These are phyloP conservation scores for Magnolia officinalis DNA, from an alignment of 164 flowering plant genomes.

Conservation along the genomic window DNA sequence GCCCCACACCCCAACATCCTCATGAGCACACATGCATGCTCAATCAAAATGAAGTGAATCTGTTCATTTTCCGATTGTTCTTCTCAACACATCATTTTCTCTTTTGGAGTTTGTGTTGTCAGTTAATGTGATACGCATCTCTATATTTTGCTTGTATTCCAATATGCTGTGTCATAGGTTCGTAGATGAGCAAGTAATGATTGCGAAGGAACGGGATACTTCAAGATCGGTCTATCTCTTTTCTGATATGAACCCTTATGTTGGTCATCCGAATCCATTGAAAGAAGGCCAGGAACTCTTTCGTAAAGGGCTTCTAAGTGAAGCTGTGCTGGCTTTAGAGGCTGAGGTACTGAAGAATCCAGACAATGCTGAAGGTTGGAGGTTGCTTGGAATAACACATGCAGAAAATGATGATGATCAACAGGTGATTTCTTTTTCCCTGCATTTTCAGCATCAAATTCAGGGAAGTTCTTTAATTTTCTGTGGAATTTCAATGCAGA, in stretches of 20 bases:
- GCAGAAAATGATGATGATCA: slow-evolving; percentile 99
- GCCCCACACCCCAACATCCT: too few relatives aligned
- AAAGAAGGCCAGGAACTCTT: slow-evolving; percentile 97
- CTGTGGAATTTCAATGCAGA: neutral
- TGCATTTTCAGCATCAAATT: neutral
- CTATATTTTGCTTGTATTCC: neutral
- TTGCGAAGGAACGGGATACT: slow-evolving; percentile 46
- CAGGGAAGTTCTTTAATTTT: neutral
- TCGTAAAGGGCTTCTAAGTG: slow-evolving; percentile 93
- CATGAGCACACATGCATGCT: too few relatives aligned
- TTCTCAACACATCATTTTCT: neutral
- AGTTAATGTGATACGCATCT: too few relatives aligned
- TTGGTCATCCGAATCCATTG: slow-evolving; percentile 90
- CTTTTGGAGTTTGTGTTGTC: too few relatives aligned
- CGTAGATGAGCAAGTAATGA: slow-evolving; percentile 58
- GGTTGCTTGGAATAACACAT: slow-evolving; percentile 94
- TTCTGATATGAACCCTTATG: slow-evolving; percentile 94
- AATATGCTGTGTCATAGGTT: slow-evolving; percentile 34
- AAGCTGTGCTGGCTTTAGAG: slow-evolving; percentile 96
- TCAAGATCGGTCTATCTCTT: slow-evolving; percentile 77
- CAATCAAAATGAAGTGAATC: too few relatives aligned
- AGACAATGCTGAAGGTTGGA: slow-evolving; percentile 98
- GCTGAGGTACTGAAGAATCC: slow-evolving; percentile 95
- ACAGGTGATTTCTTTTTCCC: slow-evolving; percentile 50
- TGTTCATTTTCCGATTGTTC: too few relatives aligned